Conservation (phyloP, 129 eudicot genomes). For the Lonicera japonica region DNA sequence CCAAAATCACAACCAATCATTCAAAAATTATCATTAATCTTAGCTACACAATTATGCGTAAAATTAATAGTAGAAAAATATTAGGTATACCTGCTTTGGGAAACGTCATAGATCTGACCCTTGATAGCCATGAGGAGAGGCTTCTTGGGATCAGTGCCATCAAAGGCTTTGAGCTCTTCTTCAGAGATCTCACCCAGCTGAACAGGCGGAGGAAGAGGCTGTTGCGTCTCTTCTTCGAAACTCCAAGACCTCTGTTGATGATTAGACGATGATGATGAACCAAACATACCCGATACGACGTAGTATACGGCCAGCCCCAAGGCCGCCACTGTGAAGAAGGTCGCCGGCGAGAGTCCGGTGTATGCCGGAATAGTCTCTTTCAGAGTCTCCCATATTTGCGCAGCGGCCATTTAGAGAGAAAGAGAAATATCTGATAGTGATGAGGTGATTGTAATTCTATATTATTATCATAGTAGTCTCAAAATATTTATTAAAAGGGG, state of each 20-base stretch:
- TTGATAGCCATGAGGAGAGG: conserved; percentile 94
- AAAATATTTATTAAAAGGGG: too few relatives aligned
- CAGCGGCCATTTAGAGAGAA: too few relatives aligned
- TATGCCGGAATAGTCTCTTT: conserved; percentile 59
- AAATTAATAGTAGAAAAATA: too few relatives aligned
- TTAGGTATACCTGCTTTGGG: conserved; percentile 90
- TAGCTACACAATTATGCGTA: too few relatives aligned
- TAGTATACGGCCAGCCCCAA: conserved; percentile 61
- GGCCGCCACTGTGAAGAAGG: conserved; percentile 59
- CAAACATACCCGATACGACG: conserved; percentile 40
- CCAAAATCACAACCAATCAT: too few relatives aligned
- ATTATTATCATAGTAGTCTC: too few relatives aligned
- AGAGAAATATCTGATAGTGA: too few relatives aligned
- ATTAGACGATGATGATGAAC: conserved; percentile 41
- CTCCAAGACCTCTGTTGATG: conserved; percentile 24
- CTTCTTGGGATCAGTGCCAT: conserved; percentile 61
- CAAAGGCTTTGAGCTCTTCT: conserved; percentile 60
- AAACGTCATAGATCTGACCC: conserved; percentile 88
- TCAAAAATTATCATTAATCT: too few relatives aligned
- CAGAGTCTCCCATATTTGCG: conserved; percentile 55
- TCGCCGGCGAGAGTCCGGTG: conserved; percentile 65
- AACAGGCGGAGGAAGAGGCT: conserved; percentile 87
- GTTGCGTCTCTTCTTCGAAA: conserved; percentile 37
- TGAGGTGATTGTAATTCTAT: too few relatives aligned
- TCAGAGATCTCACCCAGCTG: conserved; percentile 72